Evolutionary conservation across 2,329 filamentous ascomycete species (phyloP), one percentile per base, ranked within the genome.

Genomic region (Golovinomyces cichoracearum): DNA sequence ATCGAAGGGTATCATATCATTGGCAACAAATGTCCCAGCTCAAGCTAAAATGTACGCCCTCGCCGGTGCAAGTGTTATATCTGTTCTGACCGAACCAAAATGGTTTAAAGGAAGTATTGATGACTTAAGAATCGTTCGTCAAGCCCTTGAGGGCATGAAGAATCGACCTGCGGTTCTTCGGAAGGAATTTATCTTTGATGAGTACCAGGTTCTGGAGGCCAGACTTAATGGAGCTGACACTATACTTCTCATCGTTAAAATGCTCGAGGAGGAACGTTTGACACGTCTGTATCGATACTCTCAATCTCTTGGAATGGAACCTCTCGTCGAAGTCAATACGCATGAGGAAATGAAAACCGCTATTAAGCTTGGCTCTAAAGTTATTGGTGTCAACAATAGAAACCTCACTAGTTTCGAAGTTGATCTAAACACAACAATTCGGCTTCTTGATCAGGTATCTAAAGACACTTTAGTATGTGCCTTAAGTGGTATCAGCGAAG

Each of bases 51-150:
- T 80, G 55, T 98, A 98, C 62, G 90, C 92, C 9, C 72, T 90
- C 47, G 86, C 90, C 5, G 92, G 90, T 13, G 90, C 90, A 45
- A 95, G 88, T 61, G 84, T 93, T 35, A 98, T 98, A 55, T 95
- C 90, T 1, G 90, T 98, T n/a, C 72, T 98, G 44, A 98, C 90
- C 0, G 90, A 98, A 64, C 90, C 92, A 0, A 82, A 95, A 60
- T 98, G 90, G 90, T 98, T 98, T 70, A 95, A 94, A 66, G 90
- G 90, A 45, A 93, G 81, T 63, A 86, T 98, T 52, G 88, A 98
- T 50, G 90, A 98, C 61, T 67, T 98, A 48, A 76, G 82, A 51
- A 76, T 80, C 29, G 90, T 95, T 26, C 76, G 90, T 41, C 82
- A 88, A 63, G 85, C 83, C 45, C 67, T 98, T n/a, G 76, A 85